Evolutionary conservation across 164 flowering plant species (phyloP), one percentile per base, ranked within the genome.

Genomic region (Malania oleifera): DNA sequence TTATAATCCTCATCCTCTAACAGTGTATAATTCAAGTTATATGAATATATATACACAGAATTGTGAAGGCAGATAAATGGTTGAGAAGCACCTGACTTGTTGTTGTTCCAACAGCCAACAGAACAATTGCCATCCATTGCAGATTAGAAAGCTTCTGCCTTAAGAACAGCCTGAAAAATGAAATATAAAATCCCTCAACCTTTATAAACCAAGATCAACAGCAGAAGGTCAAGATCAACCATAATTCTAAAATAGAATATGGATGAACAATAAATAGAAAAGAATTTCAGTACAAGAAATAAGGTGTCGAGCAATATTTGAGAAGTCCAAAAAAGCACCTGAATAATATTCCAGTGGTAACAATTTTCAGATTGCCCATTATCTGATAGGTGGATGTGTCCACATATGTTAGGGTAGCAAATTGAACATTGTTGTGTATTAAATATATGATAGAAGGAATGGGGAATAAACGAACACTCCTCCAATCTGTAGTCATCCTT

Each of bases 111-210:
- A 50, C 53, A 25, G 53, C 53, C 53, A 50, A 50, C 12, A 50
- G 24, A 50, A 50, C 18, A 50, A 50, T 50, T 50, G 53, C 53
- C 53, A 50, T 50, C 53, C 53, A 50, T 17, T 50, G 53, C 29
- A 50, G n/a, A 19, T 50, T 50, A 3, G 53, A 50, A 27, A 50
- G 53, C 34, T 50, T 50, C 53, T 15, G 5, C 18, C 53, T 27
- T 29, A 50, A 50, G 11, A 50, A 50, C 53, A 50, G 53, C 53
- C 53, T 50, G 53, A 50, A 43, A 43, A 3, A 12, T 6, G 17
- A 7, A 4, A 43, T 39, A 39, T 13, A 39, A 39, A 34, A 39
- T 5, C 43, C 14, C 15, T 39, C 14, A 39, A 10, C 14, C 15
- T 10, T 20, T 17, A 43, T 38, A 1, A 43, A 43, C 46, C 5